A percentile compares a stretch with the other conserved stretches of the same genome.
Conservation (phyloP, 805 yeast species). For the Metschnikowia bowlesiae region DNA sequence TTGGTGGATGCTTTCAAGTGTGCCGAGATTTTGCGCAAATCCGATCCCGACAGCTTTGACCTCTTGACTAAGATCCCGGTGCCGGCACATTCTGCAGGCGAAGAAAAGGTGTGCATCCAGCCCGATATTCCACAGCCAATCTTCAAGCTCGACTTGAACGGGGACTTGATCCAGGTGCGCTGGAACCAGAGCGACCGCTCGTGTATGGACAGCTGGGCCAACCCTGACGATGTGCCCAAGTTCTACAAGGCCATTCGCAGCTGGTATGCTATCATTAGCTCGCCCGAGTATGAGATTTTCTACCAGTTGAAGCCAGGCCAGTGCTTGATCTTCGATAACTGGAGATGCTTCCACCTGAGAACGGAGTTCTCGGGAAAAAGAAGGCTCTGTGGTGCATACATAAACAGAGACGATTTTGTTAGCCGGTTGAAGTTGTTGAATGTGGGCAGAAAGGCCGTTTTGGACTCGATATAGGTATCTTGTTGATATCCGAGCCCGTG, state of each 20-base stretch:
- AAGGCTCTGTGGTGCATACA: conserved; percentile 69
- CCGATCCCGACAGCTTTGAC: conserved; percentile 49
- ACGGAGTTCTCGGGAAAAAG: conserved; percentile 63
- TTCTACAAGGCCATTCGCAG: conserved; percentile 55
- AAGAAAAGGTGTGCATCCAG: conserved; percentile 55
- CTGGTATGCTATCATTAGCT: conserved; percentile 52
- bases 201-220: conserved; percentile 47
- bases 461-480: conserved; percentile 22
- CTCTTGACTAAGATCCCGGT: conserved; percentile 46
- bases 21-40: conserved; percentile 45
- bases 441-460: conserved; percentile 45
- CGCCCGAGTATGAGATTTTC: conserved; percentile 47
- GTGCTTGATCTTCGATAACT: conserved; percentile 64
- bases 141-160: conserved; percentile 48
- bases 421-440: conserved; percentile 40
- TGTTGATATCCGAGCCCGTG: too few species aligned
- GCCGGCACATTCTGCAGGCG: conserved; percentile 77
- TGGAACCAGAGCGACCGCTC: conserved; percentile 74
- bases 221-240: conserved; percentile 46
- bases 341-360: conserved; percentile 69
- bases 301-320: conserved; percentile 61
- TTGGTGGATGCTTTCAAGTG: conserved; percentile 63
- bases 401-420: conserved; percentile 63
- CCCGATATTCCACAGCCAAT: conserved; percentile 55
- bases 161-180: conserved; percentile 55